A percentile compares a stretch with the other conserved stretches of the same genome.
Conservation (phyloP, 805 yeast genomes). For the Debaryomyces castellii region DNA sequence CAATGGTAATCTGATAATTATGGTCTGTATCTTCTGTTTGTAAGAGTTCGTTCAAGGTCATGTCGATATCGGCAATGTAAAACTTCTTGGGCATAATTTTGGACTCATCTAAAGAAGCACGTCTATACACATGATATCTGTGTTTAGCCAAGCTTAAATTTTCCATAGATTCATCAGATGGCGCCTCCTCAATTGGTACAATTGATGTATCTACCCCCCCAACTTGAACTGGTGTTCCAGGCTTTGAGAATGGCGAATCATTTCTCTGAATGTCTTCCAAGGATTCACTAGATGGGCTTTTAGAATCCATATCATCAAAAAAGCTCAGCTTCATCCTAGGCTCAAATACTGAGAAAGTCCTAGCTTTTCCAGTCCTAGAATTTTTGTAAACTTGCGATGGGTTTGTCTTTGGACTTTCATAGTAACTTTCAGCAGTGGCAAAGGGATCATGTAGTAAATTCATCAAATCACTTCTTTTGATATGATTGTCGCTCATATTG, state of each 20-base stretch:
- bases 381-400: slow-evolving; percentile 45
- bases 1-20: slow-evolving; percentile 62
- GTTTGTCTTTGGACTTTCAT: slow-evolving; percentile 56
- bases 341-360: slow-evolving; percentile 55
- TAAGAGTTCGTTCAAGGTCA: slow-evolving; percentile 66
- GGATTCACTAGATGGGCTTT: background rate
- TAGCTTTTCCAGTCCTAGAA: slow-evolving; percentile 47
- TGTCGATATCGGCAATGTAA: slow-evolving; percentile 72
- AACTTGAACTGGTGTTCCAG: slow-evolving; percentile 4
- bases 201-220: slow-evolving; percentile 24
- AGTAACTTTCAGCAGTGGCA: slow-evolving; percentile 66
- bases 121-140: slow-evolving; percentile 17
- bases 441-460: slow-evolving; percentile 55
- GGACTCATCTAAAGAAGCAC: slow-evolving; percentile 34
- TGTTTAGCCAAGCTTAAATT: slow-evolving; percentile 5
- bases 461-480: background rate
- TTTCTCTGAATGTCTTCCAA: background rate
- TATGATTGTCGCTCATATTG: slow-evolving; percentile 15
- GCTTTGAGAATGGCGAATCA: background rate
- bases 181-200: slow-evolving; percentile 26
- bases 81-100: slow-evolving; percentile 46
- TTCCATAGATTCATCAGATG: slow-evolving; percentile 6
- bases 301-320: slow-evolving; percentile 2
- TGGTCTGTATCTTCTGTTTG: slow-evolving; percentile 81
- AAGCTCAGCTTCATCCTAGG: slow-evolving; percentile 5